Evolutionary conservation across 2,329 filamentous ascomycete species (phyloP).

Genomic region (Colletotrichum sp.): DNA sequence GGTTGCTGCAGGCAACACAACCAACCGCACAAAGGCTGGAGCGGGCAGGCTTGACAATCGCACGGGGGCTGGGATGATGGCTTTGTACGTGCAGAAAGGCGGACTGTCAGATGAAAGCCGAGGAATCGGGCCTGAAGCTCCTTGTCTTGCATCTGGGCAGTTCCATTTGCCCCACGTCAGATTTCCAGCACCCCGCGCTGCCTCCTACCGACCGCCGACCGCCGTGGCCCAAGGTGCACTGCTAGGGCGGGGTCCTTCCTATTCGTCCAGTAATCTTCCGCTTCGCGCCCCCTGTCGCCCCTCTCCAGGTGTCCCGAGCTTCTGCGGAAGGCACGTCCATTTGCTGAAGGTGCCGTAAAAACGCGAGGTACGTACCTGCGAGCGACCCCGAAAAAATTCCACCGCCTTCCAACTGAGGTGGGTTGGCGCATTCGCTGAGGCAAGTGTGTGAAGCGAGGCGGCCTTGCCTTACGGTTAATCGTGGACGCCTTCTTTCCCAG

Average conservation of each 20-base stretch:
- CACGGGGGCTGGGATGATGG: slow-evolving; percentile 9
- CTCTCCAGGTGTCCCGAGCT: neutral
- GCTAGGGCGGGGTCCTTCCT: slow-evolving; percentile 5
- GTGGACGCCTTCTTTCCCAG: neutral
- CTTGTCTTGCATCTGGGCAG: slow-evolving; percentile 19
- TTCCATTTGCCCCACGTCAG: slow-evolving; percentile 16
- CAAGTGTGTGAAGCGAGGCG: neutral
- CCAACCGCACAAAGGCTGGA: neutral
- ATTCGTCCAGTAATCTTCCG: slow-evolving; percentile 11
- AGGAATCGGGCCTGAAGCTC: slow-evolving; percentile 19
- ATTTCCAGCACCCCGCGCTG: slow-evolving; percentile 16
- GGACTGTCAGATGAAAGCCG: slow-evolving; percentile 20
- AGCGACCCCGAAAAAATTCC: slow-evolving; percentile 12
- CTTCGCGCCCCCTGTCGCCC: neutral
- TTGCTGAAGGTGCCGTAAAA: neutral
- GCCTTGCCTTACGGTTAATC: neutral
- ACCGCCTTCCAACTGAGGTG: slow-evolving; percentile 10
- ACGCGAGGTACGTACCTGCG: slow-evolving; percentile 8
- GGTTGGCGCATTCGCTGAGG: slow-evolving; percentile 7
- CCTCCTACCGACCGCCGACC: neutral
- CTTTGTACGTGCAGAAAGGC: slow-evolving; percentile 18
- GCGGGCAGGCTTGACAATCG: neutral
- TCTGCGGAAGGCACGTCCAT: neutral
- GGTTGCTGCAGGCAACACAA: neutral
- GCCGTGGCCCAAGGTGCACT: neutral